Conservation (phyloP, 306 rosid species). For the Quercus suber region DNA sequence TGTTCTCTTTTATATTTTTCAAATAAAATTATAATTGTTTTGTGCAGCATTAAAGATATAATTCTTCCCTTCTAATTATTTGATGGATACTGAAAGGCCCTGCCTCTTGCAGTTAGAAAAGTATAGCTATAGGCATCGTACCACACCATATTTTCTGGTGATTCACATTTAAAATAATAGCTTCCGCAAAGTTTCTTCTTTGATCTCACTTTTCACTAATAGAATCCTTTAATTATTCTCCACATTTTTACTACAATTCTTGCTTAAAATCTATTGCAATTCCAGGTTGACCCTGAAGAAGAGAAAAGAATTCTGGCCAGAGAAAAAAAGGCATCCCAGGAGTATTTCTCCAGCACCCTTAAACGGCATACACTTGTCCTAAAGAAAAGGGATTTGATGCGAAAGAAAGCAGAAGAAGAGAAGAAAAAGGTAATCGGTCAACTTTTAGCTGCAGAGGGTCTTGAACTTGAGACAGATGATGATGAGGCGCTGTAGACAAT, state of each 20-base stretch:
- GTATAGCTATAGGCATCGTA: neutral
- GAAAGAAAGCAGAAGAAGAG: conserved; percentile 82
- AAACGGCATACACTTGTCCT: conserved; percentile 76
- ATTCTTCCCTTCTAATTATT: too few species aligned
- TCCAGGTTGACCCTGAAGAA: conserved; percentile 86
- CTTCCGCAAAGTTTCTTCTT: neutral
- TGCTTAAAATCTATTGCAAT: conserved; percentile 15
- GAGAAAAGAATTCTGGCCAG: conserved; percentile 71
- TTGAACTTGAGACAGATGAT: conserved; percentile 82
- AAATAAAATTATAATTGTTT: neutral
- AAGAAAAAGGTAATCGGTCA: conserved; percentile 51
- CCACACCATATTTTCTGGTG: neutral
- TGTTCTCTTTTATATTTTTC: neutral
- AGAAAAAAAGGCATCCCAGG: conserved; percentile 84
- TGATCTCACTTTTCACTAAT: neutral
- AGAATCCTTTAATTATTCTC: neutral
- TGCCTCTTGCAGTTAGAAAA: too few species aligned
- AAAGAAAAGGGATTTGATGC: conserved; percentile 79
- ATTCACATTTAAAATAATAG: neutral
- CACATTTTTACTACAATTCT: conserved; percentile 28
- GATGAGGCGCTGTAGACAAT: conserved; percentile 44
- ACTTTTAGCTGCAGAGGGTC: conserved; percentile 91
- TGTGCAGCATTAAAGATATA: too few species aligned
- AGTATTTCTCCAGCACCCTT: conserved; percentile 67
- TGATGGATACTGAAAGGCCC: too few species aligned